Evolutionary conservation across 768 basidiomycete species (phyloP), one percentile per base, ranked within the genome.

Genomic region (Pleurotus platypus): DNA sequence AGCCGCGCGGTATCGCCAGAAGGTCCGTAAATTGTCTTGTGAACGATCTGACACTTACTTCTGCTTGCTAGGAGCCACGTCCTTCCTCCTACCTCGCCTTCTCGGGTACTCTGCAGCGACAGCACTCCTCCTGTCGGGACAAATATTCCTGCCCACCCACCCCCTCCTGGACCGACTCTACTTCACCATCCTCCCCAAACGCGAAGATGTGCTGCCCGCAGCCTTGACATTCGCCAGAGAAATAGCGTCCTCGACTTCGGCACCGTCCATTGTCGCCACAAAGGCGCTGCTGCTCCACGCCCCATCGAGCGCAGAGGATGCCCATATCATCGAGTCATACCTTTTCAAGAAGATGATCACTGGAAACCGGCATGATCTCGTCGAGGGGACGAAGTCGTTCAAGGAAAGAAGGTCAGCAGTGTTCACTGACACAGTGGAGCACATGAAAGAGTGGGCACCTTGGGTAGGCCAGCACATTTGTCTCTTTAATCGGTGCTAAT

Each of bases 21-120:
- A 74, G 79, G 80, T 75, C 58, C 50, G 66, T 60, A 35, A 20
- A 43, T 1, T 39, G n/a, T 9, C 27, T 30, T 30, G 8, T 35
- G 4, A 3, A 13, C 18, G n/a, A 40, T 43, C 24, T 24, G 51
- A 30, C 4, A 30, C 40, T 22, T 46, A 20, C 45, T 38, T 46
- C 13, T 11, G n/a, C 15, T 13, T 12, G 4, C 11, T 59, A 73
- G 78, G 75, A 22, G 70, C 67, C 9, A 75, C 77, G 8, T 70
- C 67, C 39, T 83, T 77, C 63, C 75, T 84, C 50, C 76, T 84
- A 15, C 82, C 83, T 22, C 75, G 77, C n/a, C 75, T 84, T 30
- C 61, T 84, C 16, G 81, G 82, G 4, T 74, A 77, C 58, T 79
- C 83, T 13, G 72, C 76, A 5, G 80, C 84, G 11, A 72, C 69